phyloP scores from a whole-genome alignment of 2,329 filamentous ascomycete genomes.

The Triangularia verruculosa region DNA sequence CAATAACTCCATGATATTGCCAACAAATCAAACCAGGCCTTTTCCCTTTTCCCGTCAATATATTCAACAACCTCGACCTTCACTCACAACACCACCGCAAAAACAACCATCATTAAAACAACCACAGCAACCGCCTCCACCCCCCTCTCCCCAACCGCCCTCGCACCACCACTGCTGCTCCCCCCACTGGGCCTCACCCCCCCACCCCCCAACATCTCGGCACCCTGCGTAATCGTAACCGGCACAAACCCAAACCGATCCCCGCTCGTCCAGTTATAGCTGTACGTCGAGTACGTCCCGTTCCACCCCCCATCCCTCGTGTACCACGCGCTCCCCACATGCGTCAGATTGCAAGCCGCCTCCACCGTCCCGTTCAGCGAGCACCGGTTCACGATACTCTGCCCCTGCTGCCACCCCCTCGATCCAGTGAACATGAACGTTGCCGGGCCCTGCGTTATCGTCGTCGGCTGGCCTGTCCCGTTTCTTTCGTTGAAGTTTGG shows the following conservation, averaged over 20 bases:
- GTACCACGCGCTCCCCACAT: constrained; percentile 30
- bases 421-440: constrained; percentile 30
- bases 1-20: too few species aligned
- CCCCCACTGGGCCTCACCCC: too few species aligned
- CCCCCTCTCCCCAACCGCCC: too few species aligned
- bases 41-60: too few species aligned
- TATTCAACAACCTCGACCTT: too few species aligned
- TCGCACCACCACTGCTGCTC: too few species aligned
- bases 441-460: constrained; percentile 30
- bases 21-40: too few species aligned
- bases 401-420: constrained; percentile 3
- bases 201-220: constrained; percentile 19
- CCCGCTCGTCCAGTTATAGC: constrained; percentile 31
- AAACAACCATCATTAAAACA: too few species aligned
- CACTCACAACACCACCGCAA: too few species aligned
- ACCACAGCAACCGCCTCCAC: too few species aligned
- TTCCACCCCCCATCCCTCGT: constrained; percentile 26
- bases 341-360: constrained; percentile 30
- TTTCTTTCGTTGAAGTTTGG: constrained; percentile 4
- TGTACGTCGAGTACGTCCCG: constrained; percentile 29
- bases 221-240: constrained; percentile 29
- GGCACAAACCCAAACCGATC: constrained; percentile 30
- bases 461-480: constrained; percentile 26
- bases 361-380: constrained; percentile 27
- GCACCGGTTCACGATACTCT: constrained; percentile 26